Conservation (phyloP, 331 rosid genomes). For the Quercus lobata region DNA sequence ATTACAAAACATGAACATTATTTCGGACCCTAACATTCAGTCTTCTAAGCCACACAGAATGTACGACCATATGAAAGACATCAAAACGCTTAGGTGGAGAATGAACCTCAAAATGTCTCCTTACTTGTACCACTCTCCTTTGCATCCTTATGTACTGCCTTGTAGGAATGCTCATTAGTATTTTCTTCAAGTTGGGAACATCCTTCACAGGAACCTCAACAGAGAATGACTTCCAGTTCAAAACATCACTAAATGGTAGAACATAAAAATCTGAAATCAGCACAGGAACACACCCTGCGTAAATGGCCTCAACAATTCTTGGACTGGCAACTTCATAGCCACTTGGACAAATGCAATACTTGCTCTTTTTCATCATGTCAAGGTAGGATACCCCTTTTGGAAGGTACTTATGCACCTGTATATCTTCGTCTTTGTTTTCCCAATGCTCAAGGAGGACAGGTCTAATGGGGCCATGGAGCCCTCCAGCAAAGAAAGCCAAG, state of each 20-base stretch:
- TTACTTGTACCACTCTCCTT: constrained; percentile 57
- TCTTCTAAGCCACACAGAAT: constrained; percentile 94
- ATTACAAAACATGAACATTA: constrained; percentile 20
- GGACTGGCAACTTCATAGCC: constrained; percentile 99
- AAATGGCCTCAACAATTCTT: constrained; percentile 85
- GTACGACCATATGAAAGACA: constrained; percentile 88
- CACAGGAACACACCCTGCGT: constrained; percentile 89
- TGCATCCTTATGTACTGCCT: constrained; percentile 80
- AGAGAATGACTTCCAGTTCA: constrained; percentile 88
- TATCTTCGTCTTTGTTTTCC: constrained; percentile 71
- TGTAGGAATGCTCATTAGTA: constrained; percentile 50
- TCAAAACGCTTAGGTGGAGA: constrained; percentile 75
- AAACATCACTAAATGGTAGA: constrained; percentile 77
- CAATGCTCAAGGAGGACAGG: constrained; percentile 76
- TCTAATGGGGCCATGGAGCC: constrained; percentile 85
- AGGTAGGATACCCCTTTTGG: constrained; percentile 76
- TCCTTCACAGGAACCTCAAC: constrained; percentile 66
- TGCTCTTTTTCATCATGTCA: constrained; percentile 70
- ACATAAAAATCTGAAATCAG: constrained; percentile 78
- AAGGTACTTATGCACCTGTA: constrained; percentile 67
- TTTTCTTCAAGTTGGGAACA: constrained; percentile 73
- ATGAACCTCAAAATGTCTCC: constrained; percentile 81
- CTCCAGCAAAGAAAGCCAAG: constrained; percentile 85
- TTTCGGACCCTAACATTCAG: constrained; percentile 56
- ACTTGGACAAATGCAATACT: constrained; percentile 86